Conservation (phyloP, 2,329 filamentous ascomycete species). For the Cryphonectria radicalis region DNA sequence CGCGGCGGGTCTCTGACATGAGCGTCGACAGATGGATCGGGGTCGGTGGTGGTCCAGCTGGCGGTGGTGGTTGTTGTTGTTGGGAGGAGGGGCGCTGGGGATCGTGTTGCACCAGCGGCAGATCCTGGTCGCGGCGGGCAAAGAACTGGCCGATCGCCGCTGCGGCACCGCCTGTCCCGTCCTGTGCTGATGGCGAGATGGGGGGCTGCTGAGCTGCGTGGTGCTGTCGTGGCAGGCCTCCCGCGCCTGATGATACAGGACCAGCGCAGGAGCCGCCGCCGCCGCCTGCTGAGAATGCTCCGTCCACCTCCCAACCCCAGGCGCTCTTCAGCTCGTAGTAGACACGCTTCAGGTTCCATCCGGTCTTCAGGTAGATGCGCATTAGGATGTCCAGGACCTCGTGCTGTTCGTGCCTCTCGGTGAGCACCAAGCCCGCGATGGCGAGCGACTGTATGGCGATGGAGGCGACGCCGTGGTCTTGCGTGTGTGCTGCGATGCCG, state of each 20-base stretch:
- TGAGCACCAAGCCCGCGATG: conserved; percentile 75
- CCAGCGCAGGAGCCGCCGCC: neutral
- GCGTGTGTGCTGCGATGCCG: conserved; percentile 84
- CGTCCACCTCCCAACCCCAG: conserved; percentile 71
- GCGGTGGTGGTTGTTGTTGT: neutral
- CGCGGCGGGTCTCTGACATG: conserved; percentile 23
- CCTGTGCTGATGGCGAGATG: conserved; percentile 15
- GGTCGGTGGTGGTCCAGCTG: neutral
- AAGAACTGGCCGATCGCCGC: conserved; percentile 22
- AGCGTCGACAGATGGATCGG: conserved; percentile 32
- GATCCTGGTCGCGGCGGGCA: conserved; percentile 16
- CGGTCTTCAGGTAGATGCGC: conserved; percentile 74
- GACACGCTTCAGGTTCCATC: conserved; percentile 77
- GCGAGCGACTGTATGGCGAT: conserved; percentile 80
- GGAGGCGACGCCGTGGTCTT: conserved; percentile 77
- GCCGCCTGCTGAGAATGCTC: neutral
- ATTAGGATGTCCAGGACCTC: conserved; percentile 80
- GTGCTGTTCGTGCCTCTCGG: conserved; percentile 71
- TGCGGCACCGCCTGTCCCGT: conserved; percentile 8
- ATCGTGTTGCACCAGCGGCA: conserved; percentile 10
- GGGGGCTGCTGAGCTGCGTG: conserved; percentile 8
- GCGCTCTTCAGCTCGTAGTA: conserved; percentile 71
- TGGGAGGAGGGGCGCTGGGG: conserved; percentile 26
- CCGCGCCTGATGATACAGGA: neutral
- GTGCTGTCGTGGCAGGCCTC: conserved; percentile 2